Evolutionary conservation across 768 basidiomycete genomes (phyloP), one percentile per base, ranked within the genome.

Genomic region (Hygrocybe punicea): DNA sequence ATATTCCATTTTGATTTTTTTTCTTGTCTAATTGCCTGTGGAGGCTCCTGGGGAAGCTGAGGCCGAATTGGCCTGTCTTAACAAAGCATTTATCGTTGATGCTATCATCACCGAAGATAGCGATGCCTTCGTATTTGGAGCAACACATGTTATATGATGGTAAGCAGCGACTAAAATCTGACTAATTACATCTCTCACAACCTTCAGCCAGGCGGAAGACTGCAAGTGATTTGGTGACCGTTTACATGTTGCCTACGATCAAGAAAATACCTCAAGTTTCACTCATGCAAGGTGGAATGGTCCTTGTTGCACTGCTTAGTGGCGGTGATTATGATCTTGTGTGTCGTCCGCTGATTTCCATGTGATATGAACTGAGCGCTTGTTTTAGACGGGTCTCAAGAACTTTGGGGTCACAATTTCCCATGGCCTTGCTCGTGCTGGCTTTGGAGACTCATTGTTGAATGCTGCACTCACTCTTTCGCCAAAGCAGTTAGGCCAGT

Each of bases 371-470:
- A 29, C 29, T 8, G 4, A 29, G 8, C 29, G 8, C 29, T 8
- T 29, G 29, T 29, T 29, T 8, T 4, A 29, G 63, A 54, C 13
- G 11, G 65, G 67, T 8, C 56, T 65, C n/a, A 9, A 67, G 7
- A 73, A 79, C 8, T 83, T 80, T 55, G 84, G 85, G 1, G 67
- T 73, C 2, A 74, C 71, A 21, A 83, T 79, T 39, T 83, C 86
- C 3, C 76, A 78, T 23, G 83, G 75, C 1, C 79, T 89, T 0
- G 84, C 84, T 0, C 76, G 76, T 50, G 78, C 78, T 29, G 84
- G 84, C 1, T 78, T 85, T 40, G 82, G 85, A 0, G 80, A 85
- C 60, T 62, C 73, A 29, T 74, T 84, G 23, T 56, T 82, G 25
- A 55, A 74, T 49, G 77, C 80, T 3, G 70, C 75, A 8, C 51